Percentiles rank a stretch among this genome's conserved stretches.
Evolutionary conservation across 2,329 filamentous ascomycete species (phyloP).

Genomic region (Harringtonia lauricola): DNA sequence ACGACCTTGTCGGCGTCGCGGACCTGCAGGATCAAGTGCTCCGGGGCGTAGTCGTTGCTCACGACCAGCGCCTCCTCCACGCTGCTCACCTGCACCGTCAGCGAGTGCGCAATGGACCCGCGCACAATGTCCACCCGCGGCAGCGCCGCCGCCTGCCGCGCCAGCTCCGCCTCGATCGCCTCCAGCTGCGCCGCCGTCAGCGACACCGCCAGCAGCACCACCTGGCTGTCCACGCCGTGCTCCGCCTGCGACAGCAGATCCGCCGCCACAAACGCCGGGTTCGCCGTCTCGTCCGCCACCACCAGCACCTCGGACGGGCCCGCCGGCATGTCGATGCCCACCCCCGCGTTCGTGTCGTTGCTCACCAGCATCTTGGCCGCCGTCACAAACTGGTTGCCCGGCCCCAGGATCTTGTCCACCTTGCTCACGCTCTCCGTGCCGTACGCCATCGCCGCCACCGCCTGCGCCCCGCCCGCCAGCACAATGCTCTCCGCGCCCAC

Average conservation of each 20-base stretch:
- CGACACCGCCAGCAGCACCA: constrained; percentile 79
- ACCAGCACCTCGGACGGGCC: constrained; percentile 96
- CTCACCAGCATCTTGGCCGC: constrained; percentile 97
- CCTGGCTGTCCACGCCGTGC: constrained; percentile 92
- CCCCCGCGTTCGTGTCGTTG: constrained; percentile 91
- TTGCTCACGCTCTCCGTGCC: constrained; percentile 90
- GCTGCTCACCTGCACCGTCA: constrained; percentile 61
- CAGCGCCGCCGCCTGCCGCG: constrained; percentile 74
- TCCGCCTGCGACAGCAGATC: constrained; percentile 91
- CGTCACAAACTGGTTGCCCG: constrained; percentile 96
- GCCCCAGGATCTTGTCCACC: constrained; percentile 97
- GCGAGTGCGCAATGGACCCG: constrained; percentile 81
- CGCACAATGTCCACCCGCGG: constrained; percentile 89
- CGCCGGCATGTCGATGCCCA: constrained; percentile 97
- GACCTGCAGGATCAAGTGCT: constrained; percentile 90
- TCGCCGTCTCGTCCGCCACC: constrained; percentile 75
- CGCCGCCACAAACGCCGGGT: constrained; percentile 90
- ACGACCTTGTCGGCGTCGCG: constrained; percentile 64
- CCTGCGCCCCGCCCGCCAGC: constrained; percentile 88
- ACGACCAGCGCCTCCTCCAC: constrained; percentile 65
- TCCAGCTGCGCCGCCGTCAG: constrained; percentile 60
- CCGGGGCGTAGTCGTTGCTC: constrained; percentile 91
- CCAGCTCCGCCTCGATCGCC: constrained; percentile 85
- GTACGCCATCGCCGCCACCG: constrained; percentile 93
- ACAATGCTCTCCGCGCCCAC: constrained; percentile 94